Base-by-base conservation (phyloP, 768 basidiomycete species). In the Termitomyces sp. region DNA sequence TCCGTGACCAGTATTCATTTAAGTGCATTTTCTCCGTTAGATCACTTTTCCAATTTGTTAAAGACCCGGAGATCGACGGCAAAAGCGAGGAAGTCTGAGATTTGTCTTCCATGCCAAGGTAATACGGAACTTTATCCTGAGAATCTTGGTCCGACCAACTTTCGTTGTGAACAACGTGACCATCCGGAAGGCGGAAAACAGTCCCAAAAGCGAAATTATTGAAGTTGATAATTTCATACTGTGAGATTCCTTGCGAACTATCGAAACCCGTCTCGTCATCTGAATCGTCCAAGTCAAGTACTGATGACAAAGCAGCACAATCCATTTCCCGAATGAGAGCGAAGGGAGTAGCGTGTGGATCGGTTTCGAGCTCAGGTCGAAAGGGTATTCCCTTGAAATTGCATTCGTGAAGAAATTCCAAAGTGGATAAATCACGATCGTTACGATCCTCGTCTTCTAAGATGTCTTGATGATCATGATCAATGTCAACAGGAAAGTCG, bases 231-330 rank as follows among this genome's bases (percentile, higher is more conserved):
- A 50, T 33, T 48, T 50, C 47, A 39, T 46, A 14, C 18, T 50
- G 54, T 43, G 57, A 43, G 44, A 57, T 53, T 13, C 37, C 52
- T 30, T 58, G 57, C 32, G 51, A 53, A 47, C 39, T 34, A 34
- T 43, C 9, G 16, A 57, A 50, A 44, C 32, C 30, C 32, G 37
- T 56, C 43, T 32, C 39, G 4, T 32, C 40, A 55, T 62, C 61
- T 34, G 43, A 53, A 32, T 62, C 59, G 40, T 59, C 62, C 39
- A 60, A 55, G 48, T 62, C 55, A 8, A 64, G 53, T 47, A 62
- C 26, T 33, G 46, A 49, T 32, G 60, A 42, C n/a, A 44, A n/a
- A 14, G 32, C 26, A 42, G 39, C n/a, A 24, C n/a, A 26, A 18
- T 55, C 47, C 30, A n/a, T 20, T 37, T 53, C 43, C 37, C 22